Evolutionary conservation across 306 rosid genomes (phyloP).

Genomic region (Canavalia ensiformis): DNA sequence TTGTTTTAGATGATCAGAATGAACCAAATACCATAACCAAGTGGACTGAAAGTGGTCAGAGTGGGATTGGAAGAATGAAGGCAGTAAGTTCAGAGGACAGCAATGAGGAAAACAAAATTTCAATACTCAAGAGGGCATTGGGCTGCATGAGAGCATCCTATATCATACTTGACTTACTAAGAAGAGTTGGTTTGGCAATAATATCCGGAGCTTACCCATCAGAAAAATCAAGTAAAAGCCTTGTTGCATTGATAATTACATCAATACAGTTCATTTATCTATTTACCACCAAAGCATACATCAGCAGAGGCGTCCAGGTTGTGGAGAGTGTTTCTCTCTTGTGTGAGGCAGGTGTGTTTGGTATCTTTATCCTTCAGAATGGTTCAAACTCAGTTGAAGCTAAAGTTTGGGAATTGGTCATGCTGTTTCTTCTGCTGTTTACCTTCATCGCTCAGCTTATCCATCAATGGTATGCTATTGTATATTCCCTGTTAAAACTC

Average conservation of each 20-base stretch:
- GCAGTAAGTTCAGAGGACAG: slow-evolving; percentile 57
- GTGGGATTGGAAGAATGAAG: slow-evolving; percentile 54
- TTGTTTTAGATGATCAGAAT: slow-evolving; percentile 53
- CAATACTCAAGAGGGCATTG: slow-evolving; percentile 50
- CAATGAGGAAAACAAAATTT: slow-evolving; percentile 56
- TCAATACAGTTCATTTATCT: slow-evolving; percentile 60
- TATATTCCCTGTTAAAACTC: slow-evolving; percentile 55
- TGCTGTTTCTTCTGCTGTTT: slow-evolving; percentile 59
- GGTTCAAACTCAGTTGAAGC: slow-evolving; percentile 47
- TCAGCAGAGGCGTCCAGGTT: slow-evolving; percentile 60
- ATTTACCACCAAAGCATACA: slow-evolving; percentile 61
- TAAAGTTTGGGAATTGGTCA: slow-evolving; percentile 47
- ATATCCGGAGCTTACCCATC: slow-evolving; percentile 63
- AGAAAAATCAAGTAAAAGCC: slow-evolving; percentile 57
- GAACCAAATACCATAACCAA: slow-evolving; percentile 55
- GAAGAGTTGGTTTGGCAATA: slow-evolving; percentile 67
- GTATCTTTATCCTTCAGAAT: slow-evolving; percentile 44
- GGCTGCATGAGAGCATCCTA: slow-evolving; percentile 68
- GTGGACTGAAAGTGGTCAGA: slow-evolving; percentile 54
- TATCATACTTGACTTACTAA: slow-evolving; percentile 59
- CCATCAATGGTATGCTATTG: slow-evolving; percentile 65
- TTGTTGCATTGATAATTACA: slow-evolving; percentile 61
- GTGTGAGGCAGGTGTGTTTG: slow-evolving; percentile 61
- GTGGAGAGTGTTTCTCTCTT: slow-evolving; percentile 67
- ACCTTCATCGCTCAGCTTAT: slow-evolving; percentile 61